Conservation (phyloP, 1,284 basidiomycete genomes). For the Takashimella tepidaria region DNA sequence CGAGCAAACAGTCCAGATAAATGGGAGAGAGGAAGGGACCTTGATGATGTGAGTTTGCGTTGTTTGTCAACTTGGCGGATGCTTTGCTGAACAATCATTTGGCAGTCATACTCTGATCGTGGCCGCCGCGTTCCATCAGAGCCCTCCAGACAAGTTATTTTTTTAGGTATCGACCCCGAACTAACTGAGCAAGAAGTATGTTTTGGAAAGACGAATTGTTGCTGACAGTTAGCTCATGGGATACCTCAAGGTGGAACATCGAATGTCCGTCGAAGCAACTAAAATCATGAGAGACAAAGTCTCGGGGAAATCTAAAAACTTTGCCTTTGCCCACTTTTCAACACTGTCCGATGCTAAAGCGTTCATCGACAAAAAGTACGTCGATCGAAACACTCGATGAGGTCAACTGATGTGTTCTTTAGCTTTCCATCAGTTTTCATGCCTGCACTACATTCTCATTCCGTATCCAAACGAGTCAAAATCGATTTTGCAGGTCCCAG, state of each 20-base stretch:
- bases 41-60: slow-evolving; percentile 17
- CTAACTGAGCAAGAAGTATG: slow-evolving; percentile 85
- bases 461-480: slow-evolving; percentile 64
- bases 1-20: slow-evolving; percentile 6
- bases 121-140: slow-evolving; percentile 19
- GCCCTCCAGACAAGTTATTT: slow-evolving; percentile 64
- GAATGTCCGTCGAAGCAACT: slow-evolving; percentile 41
- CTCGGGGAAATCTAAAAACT: slow-evolving; percentile 85
- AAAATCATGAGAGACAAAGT: slow-evolving; percentile 89
- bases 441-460: slow-evolving; percentile 55
- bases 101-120: not conserved
- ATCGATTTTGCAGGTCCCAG: slow-evolving; percentile 69
- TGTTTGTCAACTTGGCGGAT: not conserved
- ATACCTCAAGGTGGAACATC: slow-evolving; percentile 64
- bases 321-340: slow-evolving; percentile 87
- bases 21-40: slow-evolving; percentile 31
- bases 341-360: slow-evolving; percentile 73
- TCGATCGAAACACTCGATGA: too few species aligned
- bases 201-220: slow-evolving; percentile 40
- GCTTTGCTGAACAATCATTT: too few species aligned
- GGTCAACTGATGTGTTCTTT: too few species aligned
- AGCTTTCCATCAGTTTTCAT: slow-evolving; percentile 74
- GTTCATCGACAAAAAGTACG: slow-evolving; percentile 71
- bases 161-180: slow-evolving; percentile 80
- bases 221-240: slow-evolving; percentile 59